Conservation (phyloP, 2,329 filamentous ascomycete species). For the Epichloe scottii region DNA sequence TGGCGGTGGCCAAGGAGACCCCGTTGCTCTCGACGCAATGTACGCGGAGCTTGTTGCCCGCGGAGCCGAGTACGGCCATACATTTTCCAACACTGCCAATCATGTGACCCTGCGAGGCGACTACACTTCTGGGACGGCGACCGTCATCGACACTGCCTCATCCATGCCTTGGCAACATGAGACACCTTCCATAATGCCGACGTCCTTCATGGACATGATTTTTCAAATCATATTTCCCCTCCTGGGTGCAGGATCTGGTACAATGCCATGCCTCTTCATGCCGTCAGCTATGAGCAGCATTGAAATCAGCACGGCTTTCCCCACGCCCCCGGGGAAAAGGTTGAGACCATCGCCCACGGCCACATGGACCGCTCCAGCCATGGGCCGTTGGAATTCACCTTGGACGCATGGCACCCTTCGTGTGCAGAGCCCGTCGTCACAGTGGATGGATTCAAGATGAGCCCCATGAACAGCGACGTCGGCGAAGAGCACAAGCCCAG, state of each 20-base stretch:
- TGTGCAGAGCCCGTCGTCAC: slow-evolving; percentile 20
- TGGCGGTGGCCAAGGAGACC: background rate
- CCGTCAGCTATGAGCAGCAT: slow-evolving; percentile 20
- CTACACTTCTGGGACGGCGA: slow-evolving; percentile 4
- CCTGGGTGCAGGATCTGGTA: slow-evolving; percentile 20
- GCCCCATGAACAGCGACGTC: slow-evolving; percentile 25
- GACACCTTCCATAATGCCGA: slow-evolving; percentile 29
- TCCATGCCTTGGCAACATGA: slow-evolving; percentile 34
- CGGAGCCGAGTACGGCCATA: slow-evolving; percentile 15
- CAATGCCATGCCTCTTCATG: slow-evolving; percentile 24
- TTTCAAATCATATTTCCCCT: slow-evolving; percentile 28
- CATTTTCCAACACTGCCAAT: slow-evolving; percentile 12
- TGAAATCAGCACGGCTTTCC: slow-evolving; percentile 14
- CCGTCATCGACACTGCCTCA: slow-evolving; percentile 27
- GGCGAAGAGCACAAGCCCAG: slow-evolving; percentile 11
- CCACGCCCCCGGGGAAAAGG: slow-evolving; percentile 16
- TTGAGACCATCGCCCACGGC: slow-evolving; percentile 16
- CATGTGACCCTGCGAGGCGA: slow-evolving; percentile 16
- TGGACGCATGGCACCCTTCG: slow-evolving; percentile 21
- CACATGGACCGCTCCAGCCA: slow-evolving; percentile 10
- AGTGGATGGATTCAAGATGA: slow-evolving; percentile 25
- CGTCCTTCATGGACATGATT: slow-evolving; percentile 32
- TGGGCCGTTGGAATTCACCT: slow-evolving; percentile 20
- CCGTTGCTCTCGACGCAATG: slow-evolving; percentile 10
- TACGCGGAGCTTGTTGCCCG: slow-evolving; percentile 14